A percentile compares a stretch with the other conserved stretches of the same genome.
Evolutionary conservation across 345 rosid species (phyloP).

Genomic region (Cardamine occulta): DNA sequence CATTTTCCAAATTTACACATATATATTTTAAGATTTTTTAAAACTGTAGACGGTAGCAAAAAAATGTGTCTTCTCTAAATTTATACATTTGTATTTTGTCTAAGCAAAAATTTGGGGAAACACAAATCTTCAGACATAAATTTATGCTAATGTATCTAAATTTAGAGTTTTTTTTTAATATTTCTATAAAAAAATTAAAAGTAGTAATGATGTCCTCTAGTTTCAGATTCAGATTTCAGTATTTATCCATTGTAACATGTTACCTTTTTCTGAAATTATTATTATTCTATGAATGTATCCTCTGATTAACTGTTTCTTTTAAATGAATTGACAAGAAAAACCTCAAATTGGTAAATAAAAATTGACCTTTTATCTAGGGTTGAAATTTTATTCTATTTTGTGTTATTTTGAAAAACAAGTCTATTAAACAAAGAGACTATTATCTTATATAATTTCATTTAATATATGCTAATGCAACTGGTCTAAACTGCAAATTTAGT

Average conservation of each 20-base stretch:
- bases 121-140: not conserved
- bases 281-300: not conserved
- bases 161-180: not conserved
- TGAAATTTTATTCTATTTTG: not conserved
- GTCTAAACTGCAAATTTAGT: constrained; percentile 6
- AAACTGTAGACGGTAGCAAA: not conserved
- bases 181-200: not conserved
- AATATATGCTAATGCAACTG: not conserved
- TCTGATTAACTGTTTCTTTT: not conserved
- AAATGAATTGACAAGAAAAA: not conserved
- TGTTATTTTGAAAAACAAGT: not conserved
- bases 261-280: not conserved
- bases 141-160: not conserved
- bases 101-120: too few relatives aligned
- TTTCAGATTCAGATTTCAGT: not conserved
- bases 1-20: not conserved
- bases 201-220: not conserved
- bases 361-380: not conserved
- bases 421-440: not conserved
- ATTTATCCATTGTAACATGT: not conserved
- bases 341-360: not conserved
- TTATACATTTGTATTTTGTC: not conserved
- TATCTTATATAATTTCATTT: not conserved
- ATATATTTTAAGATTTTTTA: not conserved
- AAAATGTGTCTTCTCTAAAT: not conserved